Conservation (phyloP, 139 green algal genomes). For the Tetratostichococcus sp. region DNA sequence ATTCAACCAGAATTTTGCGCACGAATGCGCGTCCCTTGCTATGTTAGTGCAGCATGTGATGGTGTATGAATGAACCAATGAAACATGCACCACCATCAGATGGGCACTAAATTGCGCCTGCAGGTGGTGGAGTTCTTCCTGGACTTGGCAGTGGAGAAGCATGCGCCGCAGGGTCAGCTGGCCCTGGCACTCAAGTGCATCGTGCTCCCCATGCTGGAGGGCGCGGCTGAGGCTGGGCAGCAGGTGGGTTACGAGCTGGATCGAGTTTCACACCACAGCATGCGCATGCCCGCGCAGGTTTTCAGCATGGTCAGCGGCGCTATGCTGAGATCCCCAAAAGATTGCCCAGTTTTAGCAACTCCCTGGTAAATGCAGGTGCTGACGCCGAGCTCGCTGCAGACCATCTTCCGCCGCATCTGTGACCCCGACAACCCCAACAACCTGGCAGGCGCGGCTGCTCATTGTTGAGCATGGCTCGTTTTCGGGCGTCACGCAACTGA, state of each 20-base stretch:
- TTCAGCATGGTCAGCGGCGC: too few species aligned
- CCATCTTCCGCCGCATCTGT: constrained; percentile 34
- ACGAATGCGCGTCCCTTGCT: too few species aligned
- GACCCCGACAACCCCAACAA: constrained; percentile 15
- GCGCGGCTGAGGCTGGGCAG: constrained; percentile 46
- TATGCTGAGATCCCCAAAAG: too few species aligned
- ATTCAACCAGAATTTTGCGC: background rate
- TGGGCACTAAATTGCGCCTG: too few species aligned
- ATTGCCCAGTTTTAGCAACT: too few species aligned
- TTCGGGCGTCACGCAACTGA: too few species aligned
- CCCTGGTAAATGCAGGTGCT: constrained; percentile 40
- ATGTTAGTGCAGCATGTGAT: too few species aligned
- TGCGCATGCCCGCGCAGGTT: too few species aligned
- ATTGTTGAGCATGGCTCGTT: too few species aligned
- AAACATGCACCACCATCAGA: too few species aligned
- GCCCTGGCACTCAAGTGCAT: constrained; percentile 66
- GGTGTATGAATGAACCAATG: too few species aligned
- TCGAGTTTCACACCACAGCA: background rate
- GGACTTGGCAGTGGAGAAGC: constrained; percentile 35
- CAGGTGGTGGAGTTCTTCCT: constrained; percentile 62
- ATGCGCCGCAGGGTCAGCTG: constrained; percentile 34
- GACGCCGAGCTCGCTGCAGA: constrained; percentile 24
- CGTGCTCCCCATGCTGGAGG: constrained; percentile 75
- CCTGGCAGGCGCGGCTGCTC: constrained; percentile 6
- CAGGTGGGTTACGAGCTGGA: background rate